These are phyloP conservation scores for Pittosporum tobira DNA, from an alignment of 129 eudicot genomes.

Conservation along the genomic window DNA sequence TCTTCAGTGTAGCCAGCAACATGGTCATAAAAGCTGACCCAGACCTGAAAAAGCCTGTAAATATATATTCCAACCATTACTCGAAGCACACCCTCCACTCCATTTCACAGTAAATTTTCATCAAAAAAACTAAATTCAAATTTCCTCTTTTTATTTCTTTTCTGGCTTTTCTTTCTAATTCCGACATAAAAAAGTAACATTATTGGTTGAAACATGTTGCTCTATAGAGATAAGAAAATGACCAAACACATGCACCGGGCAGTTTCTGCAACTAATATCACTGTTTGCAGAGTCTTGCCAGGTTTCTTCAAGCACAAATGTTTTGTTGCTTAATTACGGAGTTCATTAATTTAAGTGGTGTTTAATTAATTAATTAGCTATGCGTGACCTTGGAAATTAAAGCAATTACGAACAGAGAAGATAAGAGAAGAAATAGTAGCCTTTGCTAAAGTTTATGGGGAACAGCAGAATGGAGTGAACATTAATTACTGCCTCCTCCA, in stretches of 20 bases:
- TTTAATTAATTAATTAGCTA: no score
- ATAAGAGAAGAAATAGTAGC: neutral
- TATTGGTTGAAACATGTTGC: neutral
- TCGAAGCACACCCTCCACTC: constrained; percentile 3
- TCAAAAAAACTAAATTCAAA: neutral
- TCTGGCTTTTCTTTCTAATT: neutral
- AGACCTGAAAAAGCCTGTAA: constrained; percentile 95
- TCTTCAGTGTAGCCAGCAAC: constrained; percentile 74
- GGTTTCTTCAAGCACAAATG: constrained; percentile 25
- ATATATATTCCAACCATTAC: constrained; percentile 9
- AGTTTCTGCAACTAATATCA: constrained; percentile 25
- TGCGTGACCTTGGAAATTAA: constrained; percentile 55
- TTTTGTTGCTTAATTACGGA: constrained; percentile 16
- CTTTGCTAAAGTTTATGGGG: constrained; percentile 33
- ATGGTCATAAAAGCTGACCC: constrained; percentile 95
- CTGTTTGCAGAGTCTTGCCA: constrained; percentile 12
- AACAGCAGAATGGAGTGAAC: constrained; percentile 43
- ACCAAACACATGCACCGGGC: constrained; percentile 38
- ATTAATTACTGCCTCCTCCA: constrained; percentile 30
- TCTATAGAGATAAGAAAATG: constrained; percentile 9
- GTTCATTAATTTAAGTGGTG: constrained; percentile 24
- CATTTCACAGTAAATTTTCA: neutral
- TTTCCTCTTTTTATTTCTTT: neutral
- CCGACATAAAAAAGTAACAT: constrained; percentile 1
- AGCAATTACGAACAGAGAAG: constrained; percentile 9